These are phyloP conservation scores for Inga leiocalycina DNA, from an alignment of 306 rosid genomes.

Conservation along the genomic window DNA sequence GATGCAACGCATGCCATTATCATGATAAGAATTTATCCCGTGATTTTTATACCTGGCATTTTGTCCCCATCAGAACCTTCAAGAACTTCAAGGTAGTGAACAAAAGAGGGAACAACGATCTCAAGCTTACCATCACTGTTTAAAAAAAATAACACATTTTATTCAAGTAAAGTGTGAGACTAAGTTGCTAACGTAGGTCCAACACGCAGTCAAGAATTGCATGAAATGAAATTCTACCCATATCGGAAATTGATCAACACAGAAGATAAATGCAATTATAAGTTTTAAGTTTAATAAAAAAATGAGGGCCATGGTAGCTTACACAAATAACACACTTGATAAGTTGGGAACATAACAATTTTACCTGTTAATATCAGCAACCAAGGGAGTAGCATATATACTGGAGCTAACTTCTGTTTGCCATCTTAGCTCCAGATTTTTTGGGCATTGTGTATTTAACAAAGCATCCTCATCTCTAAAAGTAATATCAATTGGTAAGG, in stretches of 20 bases:
- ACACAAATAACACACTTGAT: neutral
- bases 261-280: neutral
- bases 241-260: conserved; percentile 14
- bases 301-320: neutral
- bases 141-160: conserved; percentile 23
- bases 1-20: neutral
- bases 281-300: neutral
- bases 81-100: conserved; percentile 95
- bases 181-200: neutral
- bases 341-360: neutral
- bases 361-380: conserved; percentile 94
- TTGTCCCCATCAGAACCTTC: conserved; percentile 99
- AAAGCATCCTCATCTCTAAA: conserved; percentile 90
- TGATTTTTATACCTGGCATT: conserved; percentile 71
- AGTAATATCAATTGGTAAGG: neutral
- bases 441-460: conserved; percentile 82
- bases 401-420: conserved; percentile 99
- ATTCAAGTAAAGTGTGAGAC: neutral
- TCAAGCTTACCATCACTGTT: conserved; percentile 98
- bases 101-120: conserved; percentile 90
- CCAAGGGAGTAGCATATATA: conserved; percentile 88
- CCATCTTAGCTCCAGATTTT: conserved; percentile 96
- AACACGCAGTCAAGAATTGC: neutral
- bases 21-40: conserved; percentile 12
- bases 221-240: conserved; percentile 15